Percentiles rank a stretch among this genome's conserved stretches.
Conservation (phyloP, 2,329 filamentous ascomycete genomes). For the Phoma sp. region DNA sequence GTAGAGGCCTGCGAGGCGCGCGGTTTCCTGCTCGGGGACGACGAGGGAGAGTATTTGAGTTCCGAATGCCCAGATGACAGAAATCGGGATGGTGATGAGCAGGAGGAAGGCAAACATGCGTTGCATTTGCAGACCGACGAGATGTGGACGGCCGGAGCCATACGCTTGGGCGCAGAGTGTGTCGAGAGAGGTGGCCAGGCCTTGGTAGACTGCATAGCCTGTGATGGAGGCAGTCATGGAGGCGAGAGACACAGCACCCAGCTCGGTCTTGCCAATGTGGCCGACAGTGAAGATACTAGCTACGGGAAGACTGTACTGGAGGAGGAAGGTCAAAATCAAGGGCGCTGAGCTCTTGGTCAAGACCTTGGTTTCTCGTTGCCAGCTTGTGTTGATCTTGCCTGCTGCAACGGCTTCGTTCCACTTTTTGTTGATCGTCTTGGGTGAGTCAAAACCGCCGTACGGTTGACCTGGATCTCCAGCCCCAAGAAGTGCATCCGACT, state of each 20-base stretch:
- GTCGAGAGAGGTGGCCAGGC: slow-evolving; percentile 88
- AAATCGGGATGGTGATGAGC: slow-evolving; percentile 74
- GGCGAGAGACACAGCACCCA: slow-evolving; percentile 57
- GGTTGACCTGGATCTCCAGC: slow-evolving; percentile 43
- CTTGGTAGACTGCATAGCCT: slow-evolving; percentile 57
- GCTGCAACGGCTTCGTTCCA: slow-evolving; percentile 77
- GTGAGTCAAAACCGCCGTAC: slow-evolving; percentile 58
- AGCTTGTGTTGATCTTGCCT: slow-evolving; percentile 86
- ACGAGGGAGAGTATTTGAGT: slow-evolving; percentile 69
- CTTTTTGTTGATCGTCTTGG: slow-evolving; percentile 53
- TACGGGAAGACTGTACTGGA: slow-evolving; percentile 58
- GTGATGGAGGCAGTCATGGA: slow-evolving; percentile 60
- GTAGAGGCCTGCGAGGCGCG: slow-evolving; percentile 75
- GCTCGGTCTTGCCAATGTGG: slow-evolving; percentile 57
- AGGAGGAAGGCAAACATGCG: slow-evolving; percentile 82
- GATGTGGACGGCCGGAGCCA: slow-evolving; percentile 85
- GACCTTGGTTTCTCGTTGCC: slow-evolving; percentile 87
- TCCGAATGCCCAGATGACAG: slow-evolving; percentile 73
- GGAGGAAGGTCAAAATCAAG: slow-evolving; percentile 56
- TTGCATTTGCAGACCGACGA: slow-evolving; percentile 85
- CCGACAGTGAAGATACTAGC: slow-evolving; percentile 59
- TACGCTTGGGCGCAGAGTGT: slow-evolving; percentile 95
- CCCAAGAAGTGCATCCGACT: slow-evolving; percentile 59
- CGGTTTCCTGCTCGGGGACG: slow-evolving; percentile 75
- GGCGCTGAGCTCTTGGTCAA: slow-evolving; percentile 62